Evolutionary conservation across 1,139 yeast genomes (phyloP).

Genomic region (Sugiyamaella novakii): DNA sequence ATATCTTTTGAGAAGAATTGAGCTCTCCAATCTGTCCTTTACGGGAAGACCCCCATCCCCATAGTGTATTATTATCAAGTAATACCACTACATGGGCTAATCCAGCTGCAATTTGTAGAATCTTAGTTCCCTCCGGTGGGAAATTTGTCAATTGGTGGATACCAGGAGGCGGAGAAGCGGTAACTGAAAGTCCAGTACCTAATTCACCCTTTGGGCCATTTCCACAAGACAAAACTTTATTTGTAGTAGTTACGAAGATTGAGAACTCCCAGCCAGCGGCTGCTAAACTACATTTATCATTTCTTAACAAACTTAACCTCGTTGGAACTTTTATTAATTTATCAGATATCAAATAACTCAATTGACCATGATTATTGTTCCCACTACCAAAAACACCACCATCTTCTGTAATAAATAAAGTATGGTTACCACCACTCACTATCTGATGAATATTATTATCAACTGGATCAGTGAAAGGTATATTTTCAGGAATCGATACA

Average conservation of each 20-base stretch:
- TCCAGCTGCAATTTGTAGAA: slow-evolving; percentile 49
- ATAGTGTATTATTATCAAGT: slow-evolving; percentile 48
- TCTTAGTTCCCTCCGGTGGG: slow-evolving; percentile 28
- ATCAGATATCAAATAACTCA: slow-evolving; percentile 42
- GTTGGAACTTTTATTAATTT: not conserved
- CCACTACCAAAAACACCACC: slow-evolving; percentile 66
- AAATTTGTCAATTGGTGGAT: slow-evolving; percentile 18
- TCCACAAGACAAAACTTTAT: slow-evolving; percentile 58
- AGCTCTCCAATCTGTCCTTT: slow-evolving; percentile 63
- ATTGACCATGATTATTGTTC: slow-evolving; percentile 58
- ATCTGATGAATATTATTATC: slow-evolving; percentile 25
- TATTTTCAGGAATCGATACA: slow-evolving; percentile 41
- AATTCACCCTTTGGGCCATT: slow-evolving; percentile 72
- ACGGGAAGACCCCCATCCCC: slow-evolving; percentile 84
- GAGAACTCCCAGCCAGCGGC: slow-evolving; percentile 83
- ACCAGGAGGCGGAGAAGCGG: slow-evolving; percentile 7
- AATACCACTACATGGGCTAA: slow-evolving; percentile 59
- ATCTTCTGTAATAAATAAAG: slow-evolving; percentile 56
- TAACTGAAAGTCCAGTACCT: slow-evolving; percentile 53
- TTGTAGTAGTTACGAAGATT: slow-evolving; percentile 49
- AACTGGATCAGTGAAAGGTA: slow-evolving; percentile 31
- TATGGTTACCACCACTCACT: slow-evolving; percentile 85
- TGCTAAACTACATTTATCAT: slow-evolving; percentile 21
- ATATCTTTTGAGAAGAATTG: slow-evolving; percentile 20
- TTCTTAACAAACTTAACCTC: not conserved